A percentile compares a stretch with the other conserved stretches of the same genome.
Conservation (phyloP, 495 filamentous ascomycete species). For the Penicillium chermesinum region DNA sequence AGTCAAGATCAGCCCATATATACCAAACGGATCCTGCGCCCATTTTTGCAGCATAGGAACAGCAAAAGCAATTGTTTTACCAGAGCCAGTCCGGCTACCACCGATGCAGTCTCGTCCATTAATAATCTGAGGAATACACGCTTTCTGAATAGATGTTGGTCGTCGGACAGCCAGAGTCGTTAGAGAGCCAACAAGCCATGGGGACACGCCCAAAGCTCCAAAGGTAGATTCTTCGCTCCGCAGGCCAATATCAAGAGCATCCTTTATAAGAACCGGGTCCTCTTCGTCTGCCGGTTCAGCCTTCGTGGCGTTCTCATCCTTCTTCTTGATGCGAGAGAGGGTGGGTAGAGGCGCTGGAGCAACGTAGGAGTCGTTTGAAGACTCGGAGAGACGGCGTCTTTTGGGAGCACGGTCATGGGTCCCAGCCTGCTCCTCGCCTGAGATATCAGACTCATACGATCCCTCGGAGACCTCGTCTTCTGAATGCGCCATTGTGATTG, state of each 20-base stretch:
- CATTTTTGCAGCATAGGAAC: constrained; percentile 90
- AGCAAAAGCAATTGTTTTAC: constrained; percentile 96
- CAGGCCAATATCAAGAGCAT: constrained; percentile 42
- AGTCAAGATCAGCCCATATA: constrained; percentile 85
- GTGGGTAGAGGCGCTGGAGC: constrained; percentile 39
- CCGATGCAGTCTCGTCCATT: constrained; percentile 91
- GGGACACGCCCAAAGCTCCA: constrained; percentile 64
- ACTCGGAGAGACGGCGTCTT: constrained; percentile 40
- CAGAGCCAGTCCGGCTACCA: constrained; percentile 91
- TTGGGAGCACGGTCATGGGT: constrained; percentile 34
- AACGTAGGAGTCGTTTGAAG: constrained; percentile 35
- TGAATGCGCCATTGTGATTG: constrained; percentile 32
- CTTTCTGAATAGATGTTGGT: constrained; percentile 88
- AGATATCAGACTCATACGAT: constrained; percentile 19
- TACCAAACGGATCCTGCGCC: constrained; percentile 85
- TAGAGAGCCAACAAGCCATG: constrained; percentile 86
- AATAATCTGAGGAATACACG: constrained; percentile 85
- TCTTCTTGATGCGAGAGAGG: constrained; percentile 44
- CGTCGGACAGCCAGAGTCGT: constrained; percentile 79
- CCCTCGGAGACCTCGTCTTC: constrained; percentile 23
- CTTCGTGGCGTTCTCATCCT: constrained; percentile 23
- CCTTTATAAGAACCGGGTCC: constrained; percentile 37
- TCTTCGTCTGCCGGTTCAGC: constrained; percentile 19
- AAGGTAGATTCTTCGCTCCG: constrained; percentile 57
- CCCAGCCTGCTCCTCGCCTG: constrained; percentile 20